These are phyloP conservation scores for Claviceps citrina DNA, from an alignment of 2,329 filamentous ascomycete species.

Conservation along the genomic window DNA sequence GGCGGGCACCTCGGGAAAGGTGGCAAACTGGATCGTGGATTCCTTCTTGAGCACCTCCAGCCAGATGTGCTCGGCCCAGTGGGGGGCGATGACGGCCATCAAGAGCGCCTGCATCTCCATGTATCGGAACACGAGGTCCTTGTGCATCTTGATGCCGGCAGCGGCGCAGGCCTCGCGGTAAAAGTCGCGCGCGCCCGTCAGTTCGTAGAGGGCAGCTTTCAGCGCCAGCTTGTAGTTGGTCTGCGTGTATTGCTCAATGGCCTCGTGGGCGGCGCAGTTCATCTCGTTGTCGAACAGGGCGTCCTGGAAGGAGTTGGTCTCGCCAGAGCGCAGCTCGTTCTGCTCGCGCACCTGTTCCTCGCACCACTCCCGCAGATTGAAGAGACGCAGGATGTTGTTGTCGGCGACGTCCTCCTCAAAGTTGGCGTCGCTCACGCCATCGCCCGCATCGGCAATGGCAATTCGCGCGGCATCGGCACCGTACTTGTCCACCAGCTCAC, in stretches of 20 bases:
- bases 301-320: constrained; percentile 67
- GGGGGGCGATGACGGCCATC: constrained; percentile 71
- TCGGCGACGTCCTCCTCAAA: constrained; percentile 94
- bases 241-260: constrained; percentile 60
- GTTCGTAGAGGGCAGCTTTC: constrained; percentile 77
- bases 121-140: constrained; percentile 62
- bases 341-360: constrained; percentile 67
- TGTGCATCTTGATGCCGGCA: constrained; percentile 73
- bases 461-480: constrained; percentile 86
- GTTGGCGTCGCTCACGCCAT: constrained; percentile 89
- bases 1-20: constrained; percentile 39
- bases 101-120: constrained; percentile 76
- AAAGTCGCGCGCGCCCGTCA: constrained; percentile 73
- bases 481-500: constrained; percentile 77
- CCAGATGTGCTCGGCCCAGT: constrained; percentile 93
- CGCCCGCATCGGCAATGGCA: constrained; percentile 84
- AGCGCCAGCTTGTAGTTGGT: constrained; percentile 70
- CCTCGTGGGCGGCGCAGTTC: constrained; percentile 66
- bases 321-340: constrained; percentile 53
- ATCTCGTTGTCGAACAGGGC: constrained; percentile 86
- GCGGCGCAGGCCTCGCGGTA: constrained; percentile 73
- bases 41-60: constrained; percentile 71
- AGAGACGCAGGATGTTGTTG: constrained; percentile 74
- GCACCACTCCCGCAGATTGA: constrained; percentile 73
- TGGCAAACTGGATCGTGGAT: constrained; percentile 62